A percentile compares a stretch with the other conserved stretches of the same genome.
These are phyloP conservation scores for Metschnikowia arizonensis DNA, from an alignment of 805 yeast genomes.

Conservation along the genomic window DNA sequence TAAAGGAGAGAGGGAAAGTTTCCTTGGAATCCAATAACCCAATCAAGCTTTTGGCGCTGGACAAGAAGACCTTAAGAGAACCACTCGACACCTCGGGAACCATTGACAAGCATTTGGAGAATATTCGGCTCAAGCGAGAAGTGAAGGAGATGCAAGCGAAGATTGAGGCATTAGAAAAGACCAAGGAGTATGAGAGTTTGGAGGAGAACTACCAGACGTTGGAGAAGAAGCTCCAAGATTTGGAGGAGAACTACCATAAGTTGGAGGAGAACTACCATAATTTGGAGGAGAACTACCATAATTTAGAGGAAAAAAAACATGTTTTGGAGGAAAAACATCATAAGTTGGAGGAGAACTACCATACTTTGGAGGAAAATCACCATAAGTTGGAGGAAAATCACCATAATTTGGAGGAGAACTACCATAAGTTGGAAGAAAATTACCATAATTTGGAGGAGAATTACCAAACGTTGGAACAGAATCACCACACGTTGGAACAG, in stretches of 20 bases:
- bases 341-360: background rate
- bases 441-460: background rate
- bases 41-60: conserved; percentile 22
- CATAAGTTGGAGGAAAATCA: background rate
- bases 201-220: background rate
- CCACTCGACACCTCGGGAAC: conserved; percentile 33
- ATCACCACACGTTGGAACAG: background rate
- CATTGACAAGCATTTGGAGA: conserved; percentile 42
- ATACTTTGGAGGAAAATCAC: background rate
- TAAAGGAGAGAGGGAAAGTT: background rate
- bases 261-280: background rate
- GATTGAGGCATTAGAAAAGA: background rate
- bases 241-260: background rate
- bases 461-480: background rate
- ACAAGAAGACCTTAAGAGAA: conserved; percentile 5
- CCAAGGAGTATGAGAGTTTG: background rate
- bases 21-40: conserved; percentile 18
- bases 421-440: background rate
- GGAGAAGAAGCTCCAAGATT: background rate
- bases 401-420: background rate
- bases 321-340: background rate
- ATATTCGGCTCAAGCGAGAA: conserved; percentile 34
- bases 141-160: conserved; percentile 10
- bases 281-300: background rate
- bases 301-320: background rate